These are phyloP conservation scores for Nephromyces sp. DNA, from an alignment of 169 alveolate species.

Conservation along the genomic window DNA sequence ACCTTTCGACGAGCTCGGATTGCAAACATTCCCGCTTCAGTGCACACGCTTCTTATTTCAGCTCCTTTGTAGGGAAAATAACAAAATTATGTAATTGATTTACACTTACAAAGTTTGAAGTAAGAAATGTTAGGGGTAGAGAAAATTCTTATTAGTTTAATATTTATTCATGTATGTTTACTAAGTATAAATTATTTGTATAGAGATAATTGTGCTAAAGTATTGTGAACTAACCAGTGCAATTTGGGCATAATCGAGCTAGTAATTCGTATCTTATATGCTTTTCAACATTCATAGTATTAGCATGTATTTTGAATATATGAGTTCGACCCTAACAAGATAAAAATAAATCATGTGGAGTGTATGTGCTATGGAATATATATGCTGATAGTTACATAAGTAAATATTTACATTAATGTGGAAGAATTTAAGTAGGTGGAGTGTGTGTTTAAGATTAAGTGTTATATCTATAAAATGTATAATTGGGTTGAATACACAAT, in stretches of 20 bases:
- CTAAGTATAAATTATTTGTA: too few species aligned
- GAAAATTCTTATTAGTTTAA: too few species aligned
- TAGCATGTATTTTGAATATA: conserved; percentile 94
- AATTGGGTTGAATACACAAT: too few species aligned
- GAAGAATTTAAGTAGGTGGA: too few species aligned
- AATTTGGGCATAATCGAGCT: conserved; percentile 93
- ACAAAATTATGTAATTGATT: not conserved
- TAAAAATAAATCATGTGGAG: too few species aligned
- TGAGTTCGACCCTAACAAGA: conserved; percentile 77
- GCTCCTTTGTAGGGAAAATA: conserved; percentile 68
- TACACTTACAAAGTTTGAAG: not conserved
- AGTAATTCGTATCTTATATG: conserved; percentile 91
- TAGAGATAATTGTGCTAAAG: too few species aligned
- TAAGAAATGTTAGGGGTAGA: not conserved
- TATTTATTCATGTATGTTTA: too few species aligned
- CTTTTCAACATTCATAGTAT: conserved; percentile 88
- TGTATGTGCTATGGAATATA: not conserved
- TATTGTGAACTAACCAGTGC: conserved; percentile 69
- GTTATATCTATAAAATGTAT: too few species aligned
- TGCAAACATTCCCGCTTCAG: conserved; percentile 99
- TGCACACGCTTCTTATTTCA: conserved; percentile 93
- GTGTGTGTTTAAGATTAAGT: too few species aligned
- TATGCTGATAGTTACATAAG: not conserved
- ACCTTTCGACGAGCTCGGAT: conserved; percentile 96
- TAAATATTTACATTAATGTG: not conserved